Base-by-base conservation (phyloP, 331 rosid genomes). In the Spiraea crenata region DNA sequence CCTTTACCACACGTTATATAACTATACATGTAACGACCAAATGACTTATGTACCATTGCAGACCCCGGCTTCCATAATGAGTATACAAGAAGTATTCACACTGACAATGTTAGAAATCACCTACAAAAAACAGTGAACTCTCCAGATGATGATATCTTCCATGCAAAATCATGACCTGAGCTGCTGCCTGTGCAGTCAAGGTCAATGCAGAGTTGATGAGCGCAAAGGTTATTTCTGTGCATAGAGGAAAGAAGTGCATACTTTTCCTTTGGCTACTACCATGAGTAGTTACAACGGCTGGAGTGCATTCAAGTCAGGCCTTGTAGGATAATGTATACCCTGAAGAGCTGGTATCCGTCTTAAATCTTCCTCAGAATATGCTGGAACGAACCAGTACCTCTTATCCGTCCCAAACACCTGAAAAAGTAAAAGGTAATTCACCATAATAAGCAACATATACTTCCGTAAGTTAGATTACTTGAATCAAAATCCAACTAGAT, bases 331-430 rank as follows among this genome's bases (percentile, higher is more conserved):
- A 52, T 90, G 87, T 45, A 87, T 80, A 66, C 93, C 93, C 57
- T 74, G 85, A 70, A 87, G 87, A 66, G 78, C 86, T 35, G 83
- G 82, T 44, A 87, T 90, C 70, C 61, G 80, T 72, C 82, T 87
- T 68, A 79, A 55, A 77, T 90, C 88, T 34, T 90, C 91, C 16
- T 79, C 79, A 14, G 91, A 85, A 77, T 82, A 86, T 56, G 85
- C 81, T 11, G 93, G 90, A 68, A 90, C 81, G 74, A 85, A 81
- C 96, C 93, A 90, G 74, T 82, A 85, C 76, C 81, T 76, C 80
- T 76, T 87, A 72, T 87, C 77, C 69, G 71, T 62, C 69, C 93
- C 91, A 67, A 90, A 84, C 56, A 87, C 91, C 93, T 90, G 87
- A 65, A 34, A 73, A 40, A 34, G 59, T 35, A 76, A 31, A 69